A percentile compares a stretch with the other conserved stretches of the same genome.
Evolutionary conservation across 495 filamentous ascomycete genomes (phyloP).

Genomic region (Platismatia glauca): DNA sequence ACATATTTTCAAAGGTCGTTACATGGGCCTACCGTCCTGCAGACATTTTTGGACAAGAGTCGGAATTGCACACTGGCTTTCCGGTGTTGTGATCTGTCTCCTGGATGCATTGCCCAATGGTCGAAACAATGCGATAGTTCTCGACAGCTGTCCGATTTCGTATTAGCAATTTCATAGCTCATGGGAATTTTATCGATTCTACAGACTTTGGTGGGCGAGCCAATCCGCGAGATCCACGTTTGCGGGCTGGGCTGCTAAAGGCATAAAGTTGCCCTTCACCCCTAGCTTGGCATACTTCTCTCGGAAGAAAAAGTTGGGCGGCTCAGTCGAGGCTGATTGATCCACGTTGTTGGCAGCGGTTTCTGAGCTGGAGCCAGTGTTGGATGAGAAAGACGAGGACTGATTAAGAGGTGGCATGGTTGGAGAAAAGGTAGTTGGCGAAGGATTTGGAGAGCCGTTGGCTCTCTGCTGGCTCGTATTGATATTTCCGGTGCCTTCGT

Average conservation of each 20-base stretch:
- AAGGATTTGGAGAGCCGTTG: conserved; percentile 41
- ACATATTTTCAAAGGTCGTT: conserved; percentile 3
- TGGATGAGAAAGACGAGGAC: conserved; percentile 50
- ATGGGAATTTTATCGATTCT: neutral
- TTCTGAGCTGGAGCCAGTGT: conserved; percentile 44
- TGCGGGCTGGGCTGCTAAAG: conserved; percentile 77
- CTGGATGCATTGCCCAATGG: conserved; percentile 73
- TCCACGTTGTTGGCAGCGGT: conserved; percentile 41
- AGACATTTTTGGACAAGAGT: conserved; percentile 81
- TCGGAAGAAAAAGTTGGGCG: conserved; percentile 63
- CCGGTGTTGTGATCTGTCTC: conserved; percentile 63
- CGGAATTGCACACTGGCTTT: conserved; percentile 68
- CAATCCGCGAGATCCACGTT: conserved; percentile 87
- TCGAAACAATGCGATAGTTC: conserved; percentile 77
- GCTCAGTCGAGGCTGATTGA: conserved; percentile 39
- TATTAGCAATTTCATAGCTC: conserved; percentile 19
- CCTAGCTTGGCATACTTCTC: conserved; percentile 75
- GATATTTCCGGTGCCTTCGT: conserved; percentile 37
- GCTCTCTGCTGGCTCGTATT: conserved; percentile 39
- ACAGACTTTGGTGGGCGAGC: conserved; percentile 85
- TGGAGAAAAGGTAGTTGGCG: conserved; percentile 40
- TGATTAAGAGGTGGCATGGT: conserved; percentile 44
- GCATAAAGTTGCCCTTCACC: conserved; percentile 95
- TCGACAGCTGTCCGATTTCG: conserved; percentile 45
- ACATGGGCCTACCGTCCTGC: conserved; percentile 63